Base-by-base conservation (phyloP, 371 early-diverging fungal species). In the Mortierella sp. region DNA sequence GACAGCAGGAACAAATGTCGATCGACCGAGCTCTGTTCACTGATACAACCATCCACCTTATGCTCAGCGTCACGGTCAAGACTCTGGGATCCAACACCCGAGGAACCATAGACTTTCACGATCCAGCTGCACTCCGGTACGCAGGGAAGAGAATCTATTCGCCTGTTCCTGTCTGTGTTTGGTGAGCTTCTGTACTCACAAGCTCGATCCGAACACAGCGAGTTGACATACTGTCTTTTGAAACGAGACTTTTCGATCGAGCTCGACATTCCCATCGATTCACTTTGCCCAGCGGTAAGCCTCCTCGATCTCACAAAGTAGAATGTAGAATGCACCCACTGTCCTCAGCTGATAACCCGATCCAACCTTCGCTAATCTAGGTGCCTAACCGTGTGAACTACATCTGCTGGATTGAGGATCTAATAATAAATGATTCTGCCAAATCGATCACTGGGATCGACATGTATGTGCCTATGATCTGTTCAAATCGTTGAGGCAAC, bases 381-480 rank as follows among this genome's bases (percentile, higher is more conserved):
- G 27, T 78, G 13, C 78, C 78, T 0, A 78, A 78, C 48, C 67
- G 78, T 13, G 48, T 71, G 31, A 72, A 67, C 40, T 78, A 78
- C 27, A 47, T 71, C 14, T 77, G 78, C 27, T 70, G 78, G 78
- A 66, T 71, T 27, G 70, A 71, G 27, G 71, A 71, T 24, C 19
- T 77, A 21, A 53, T 77, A 34, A 43, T 77, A 34, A 43, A 44
- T n/a, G 54, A 65, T 1, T 29, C 48, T 0, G 28, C 46, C 6
- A 55, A 31, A 0, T 19, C 17, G 0, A 54, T 71, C 2, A 17
- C 24, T 29, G 76, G 76, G 3, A 64, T 74, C 12, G 76, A 74
- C 34, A 57, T 74, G 76, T 74, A 68, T 2, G 50, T 7, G 34
- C 34, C 34, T 34, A 34, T 34, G n/a, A n/a, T n/a, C n/a, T n/a